phyloP scores from a whole-genome alignment of 148 eudicot species.

The Rhododendron ovatum region DNA sequence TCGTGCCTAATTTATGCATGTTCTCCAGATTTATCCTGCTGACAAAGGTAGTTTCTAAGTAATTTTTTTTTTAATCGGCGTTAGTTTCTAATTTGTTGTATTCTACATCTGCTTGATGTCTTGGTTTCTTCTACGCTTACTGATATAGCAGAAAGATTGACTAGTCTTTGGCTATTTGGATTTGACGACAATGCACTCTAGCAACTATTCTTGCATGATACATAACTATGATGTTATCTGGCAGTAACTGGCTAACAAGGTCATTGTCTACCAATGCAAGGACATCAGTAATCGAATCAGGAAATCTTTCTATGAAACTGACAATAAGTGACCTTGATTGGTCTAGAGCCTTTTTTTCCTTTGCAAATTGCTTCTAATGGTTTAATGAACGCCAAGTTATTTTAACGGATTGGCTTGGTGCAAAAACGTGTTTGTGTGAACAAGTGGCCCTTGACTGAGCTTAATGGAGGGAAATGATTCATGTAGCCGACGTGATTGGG shows the following conservation, averaged over 20 bases:
- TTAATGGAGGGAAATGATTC: too few species aligned
- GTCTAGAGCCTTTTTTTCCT: neutral
- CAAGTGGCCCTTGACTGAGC: too few species aligned
- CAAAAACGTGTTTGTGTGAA: neutral
- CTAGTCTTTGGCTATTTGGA: neutral
- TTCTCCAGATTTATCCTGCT: neutral
- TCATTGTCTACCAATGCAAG: neutral
- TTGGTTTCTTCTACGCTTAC: neutral
- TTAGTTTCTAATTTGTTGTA: neutral
- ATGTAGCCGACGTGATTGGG: too few species aligned
- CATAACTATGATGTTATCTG: neutral
- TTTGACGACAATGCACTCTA: neutral
- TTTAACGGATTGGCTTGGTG: neutral
- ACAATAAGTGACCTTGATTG: neutral
- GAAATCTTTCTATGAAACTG: neutral
- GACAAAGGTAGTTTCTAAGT: slow-evolving; percentile 1
- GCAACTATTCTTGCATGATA: neutral
- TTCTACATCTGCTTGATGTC: neutral
- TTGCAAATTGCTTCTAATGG: neutral
- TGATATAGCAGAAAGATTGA: neutral
- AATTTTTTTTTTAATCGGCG: neutral
- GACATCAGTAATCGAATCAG: neutral
- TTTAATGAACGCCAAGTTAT: neutral
- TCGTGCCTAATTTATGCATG: slow-evolving; percentile 13
- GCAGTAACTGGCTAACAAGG: neutral